Evolutionary conservation across 2,329 filamentous ascomycete genomes (phyloP).

Genomic region (Cadophora luteo-olivacea): DNA sequence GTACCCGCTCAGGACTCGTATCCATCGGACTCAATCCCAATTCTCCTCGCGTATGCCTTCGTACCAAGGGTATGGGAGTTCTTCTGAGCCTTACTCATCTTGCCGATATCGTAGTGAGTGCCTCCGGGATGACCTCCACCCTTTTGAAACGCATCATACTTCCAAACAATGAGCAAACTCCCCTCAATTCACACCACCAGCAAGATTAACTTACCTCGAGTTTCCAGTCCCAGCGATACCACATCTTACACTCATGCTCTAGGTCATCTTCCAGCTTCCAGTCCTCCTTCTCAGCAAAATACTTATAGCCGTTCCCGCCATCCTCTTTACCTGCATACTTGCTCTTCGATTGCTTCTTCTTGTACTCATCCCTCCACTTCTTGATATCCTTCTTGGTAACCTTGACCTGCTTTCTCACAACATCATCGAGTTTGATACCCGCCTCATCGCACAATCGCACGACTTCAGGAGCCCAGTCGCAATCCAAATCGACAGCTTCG

Average conservation of each 20-base stretch:
- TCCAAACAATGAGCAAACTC: neutral
- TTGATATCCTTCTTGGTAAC: slow-evolving; percentile 24
- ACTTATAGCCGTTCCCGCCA: slow-evolving; percentile 19
- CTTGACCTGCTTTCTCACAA: slow-evolving; percentile 29
- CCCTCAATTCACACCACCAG: neutral
- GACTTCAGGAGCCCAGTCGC: slow-evolving; percentile 61
- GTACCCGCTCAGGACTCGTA: neutral
- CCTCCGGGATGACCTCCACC: slow-evolving; percentile 26
- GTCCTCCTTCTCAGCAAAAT: slow-evolving; percentile 18
- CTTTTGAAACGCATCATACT: slow-evolving; percentile 26
- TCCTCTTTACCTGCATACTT: neutral
- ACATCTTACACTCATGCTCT: slow-evolving; percentile 22
- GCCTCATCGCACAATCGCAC: slow-evolving; percentile 35
- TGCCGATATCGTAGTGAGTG: slow-evolving; percentile 25
- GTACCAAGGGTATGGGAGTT: slow-evolving; percentile 7
- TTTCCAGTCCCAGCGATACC: slow-evolving; percentile 34
- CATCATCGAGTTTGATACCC: slow-evolving; percentile 29
- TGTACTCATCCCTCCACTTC: slow-evolving; percentile 20
- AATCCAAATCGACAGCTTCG: slow-evolving; percentile 54
- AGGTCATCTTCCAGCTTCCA: slow-evolving; percentile 27
- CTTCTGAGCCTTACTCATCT: slow-evolving; percentile 25
- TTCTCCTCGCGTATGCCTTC: slow-evolving; percentile 1
- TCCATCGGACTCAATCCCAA: neutral
- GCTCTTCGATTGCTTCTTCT: slow-evolving; percentile 20
- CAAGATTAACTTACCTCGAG: slow-evolving; percentile 24